Percentiles rank a stretch among this genome's conserved stretches.
Evolutionary conservation across 73 alveolate species (phyloP).

Genomic region (Tetrahymena malaccensis): DNA sequence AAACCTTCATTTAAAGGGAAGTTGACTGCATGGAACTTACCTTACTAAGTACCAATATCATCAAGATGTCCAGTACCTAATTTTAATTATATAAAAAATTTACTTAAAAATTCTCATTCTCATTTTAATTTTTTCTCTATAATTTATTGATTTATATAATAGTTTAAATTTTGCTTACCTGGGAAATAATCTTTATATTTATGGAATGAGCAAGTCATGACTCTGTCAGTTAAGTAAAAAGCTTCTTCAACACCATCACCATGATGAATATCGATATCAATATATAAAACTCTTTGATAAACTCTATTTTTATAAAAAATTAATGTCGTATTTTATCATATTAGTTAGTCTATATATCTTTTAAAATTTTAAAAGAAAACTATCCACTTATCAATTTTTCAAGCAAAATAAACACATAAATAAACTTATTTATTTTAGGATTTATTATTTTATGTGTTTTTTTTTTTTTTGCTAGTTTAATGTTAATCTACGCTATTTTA

Average conservation of each 20-base stretch:
- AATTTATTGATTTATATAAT: no score
- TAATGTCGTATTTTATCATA: no score
- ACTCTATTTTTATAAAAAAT: conserved; percentile 43
- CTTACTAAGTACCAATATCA: conserved; percentile 92
- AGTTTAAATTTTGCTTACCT: conserved; percentile 20
- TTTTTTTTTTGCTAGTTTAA: no score
- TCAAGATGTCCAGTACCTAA: conserved; percentile 81
- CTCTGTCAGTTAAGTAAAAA: conserved; percentile 95
- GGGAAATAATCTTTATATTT: conserved; percentile 98
- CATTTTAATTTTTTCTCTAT: no score
- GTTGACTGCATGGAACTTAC: conserved; percentile 93
- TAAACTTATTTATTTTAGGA: no score
- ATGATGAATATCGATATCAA: conserved; percentile 97
- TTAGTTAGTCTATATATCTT: neutral
- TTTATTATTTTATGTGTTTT: no score
- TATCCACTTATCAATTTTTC: neutral
- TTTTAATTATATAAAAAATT: neutral
- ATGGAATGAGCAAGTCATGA: conserved; percentile 94
- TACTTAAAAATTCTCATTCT: no score
- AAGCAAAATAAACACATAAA: no score
- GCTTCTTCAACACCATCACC: conserved; percentile 99
- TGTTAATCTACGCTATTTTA: no score
- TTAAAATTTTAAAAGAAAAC: neutral
- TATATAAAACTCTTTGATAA: conserved; percentile 87
- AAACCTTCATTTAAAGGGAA: conserved; percentile 96